These are phyloP conservation scores for Olyra latifolia DNA, from an alignment of 176 grass and related monocot genomes.

Conservation along the genomic window DNA sequence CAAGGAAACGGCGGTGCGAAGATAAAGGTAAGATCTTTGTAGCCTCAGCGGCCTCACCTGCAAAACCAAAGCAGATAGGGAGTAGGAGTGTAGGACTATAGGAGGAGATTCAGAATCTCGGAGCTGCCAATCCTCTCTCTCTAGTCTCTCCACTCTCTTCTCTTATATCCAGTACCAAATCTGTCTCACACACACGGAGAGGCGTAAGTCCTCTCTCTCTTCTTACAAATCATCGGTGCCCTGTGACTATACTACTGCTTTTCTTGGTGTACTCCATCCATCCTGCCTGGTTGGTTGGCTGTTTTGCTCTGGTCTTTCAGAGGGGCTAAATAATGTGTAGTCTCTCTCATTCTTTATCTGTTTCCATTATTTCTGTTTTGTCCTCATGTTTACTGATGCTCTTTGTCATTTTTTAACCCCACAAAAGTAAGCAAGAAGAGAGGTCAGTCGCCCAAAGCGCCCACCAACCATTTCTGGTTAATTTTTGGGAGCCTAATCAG, in stretches of 20 bases:
- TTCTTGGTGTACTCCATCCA: not conserved
- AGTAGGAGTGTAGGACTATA: not conserved
- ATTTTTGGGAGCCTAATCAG: not conserved
- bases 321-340: slow-evolving; percentile 25
- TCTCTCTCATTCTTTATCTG: not conserved
- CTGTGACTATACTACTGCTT: not conserved
- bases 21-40: slow-evolving; percentile 27
- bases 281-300: not conserved
- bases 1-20: not conserved
- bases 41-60: slow-evolving; percentile 35
- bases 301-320: slow-evolving; percentile 13
- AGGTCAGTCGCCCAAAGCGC: not conserved
- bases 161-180: slow-evolving; percentile 24
- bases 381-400: not conserved
- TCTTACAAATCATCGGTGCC: slow-evolving; percentile 42
- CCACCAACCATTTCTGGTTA: slow-evolving; percentile 14
- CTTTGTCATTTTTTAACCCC: not conserved
- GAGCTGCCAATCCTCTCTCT: slow-evolving; percentile 21
- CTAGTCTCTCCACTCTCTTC: not conserved
- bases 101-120: slow-evolving; percentile 43
- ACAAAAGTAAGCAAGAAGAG: not conserved
- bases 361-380: slow-evolving; percentile 19
- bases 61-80: not conserved
- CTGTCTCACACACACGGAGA: no score
- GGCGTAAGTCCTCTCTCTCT: slow-evolving; percentile 29